Evolutionary conservation across 2,329 filamentous ascomycete species (phyloP).

Genomic region (Colletotrichum zoysiae): DNA sequence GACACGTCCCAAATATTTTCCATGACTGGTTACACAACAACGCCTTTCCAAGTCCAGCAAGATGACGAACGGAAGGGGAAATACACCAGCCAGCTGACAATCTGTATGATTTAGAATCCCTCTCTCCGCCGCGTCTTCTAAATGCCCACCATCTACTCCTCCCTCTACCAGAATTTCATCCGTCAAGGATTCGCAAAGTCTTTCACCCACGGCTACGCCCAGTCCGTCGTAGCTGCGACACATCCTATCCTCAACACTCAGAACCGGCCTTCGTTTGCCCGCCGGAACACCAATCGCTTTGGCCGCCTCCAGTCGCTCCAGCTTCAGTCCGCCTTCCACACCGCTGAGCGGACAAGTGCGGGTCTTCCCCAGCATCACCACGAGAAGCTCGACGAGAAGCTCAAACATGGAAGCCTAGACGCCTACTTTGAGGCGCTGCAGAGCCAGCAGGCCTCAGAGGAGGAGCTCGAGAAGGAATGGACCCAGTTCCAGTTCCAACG

Average conservation of each 20-base stretch:
- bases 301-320: conserved; percentile 69
- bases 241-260: conserved; percentile 83
- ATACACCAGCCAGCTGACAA: conserved; percentile 44
- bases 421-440: conserved; percentile 94
- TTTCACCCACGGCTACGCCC: conserved; percentile 97
- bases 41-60: not conserved
- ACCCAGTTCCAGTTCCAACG: conserved; percentile 91
- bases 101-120: conserved; percentile 57
- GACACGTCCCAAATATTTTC: conserved; percentile 28
- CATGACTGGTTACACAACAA: conserved; percentile 6
- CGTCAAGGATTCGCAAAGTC: conserved; percentile 98
- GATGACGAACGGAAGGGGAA: not conserved
- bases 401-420: conserved; percentile 77
- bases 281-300: conserved; percentile 67
- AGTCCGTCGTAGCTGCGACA: conserved; percentile 95
- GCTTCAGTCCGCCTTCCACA: conserved; percentile 83
- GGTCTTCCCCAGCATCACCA: conserved; percentile 69
- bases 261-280: conserved; percentile 73
- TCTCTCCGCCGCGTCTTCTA: conserved; percentile 79
- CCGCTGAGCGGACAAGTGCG: conserved; percentile 61
- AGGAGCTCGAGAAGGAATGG: conserved; percentile 83
- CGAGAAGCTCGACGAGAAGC: conserved; percentile 63
- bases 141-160: conserved; percentile 85
- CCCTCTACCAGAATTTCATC: conserved; percentile 84
- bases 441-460: conserved; percentile 70